Conservation (phyloP, 2,329 filamentous ascomycete species). For the Ascomycota sp. region DNA sequence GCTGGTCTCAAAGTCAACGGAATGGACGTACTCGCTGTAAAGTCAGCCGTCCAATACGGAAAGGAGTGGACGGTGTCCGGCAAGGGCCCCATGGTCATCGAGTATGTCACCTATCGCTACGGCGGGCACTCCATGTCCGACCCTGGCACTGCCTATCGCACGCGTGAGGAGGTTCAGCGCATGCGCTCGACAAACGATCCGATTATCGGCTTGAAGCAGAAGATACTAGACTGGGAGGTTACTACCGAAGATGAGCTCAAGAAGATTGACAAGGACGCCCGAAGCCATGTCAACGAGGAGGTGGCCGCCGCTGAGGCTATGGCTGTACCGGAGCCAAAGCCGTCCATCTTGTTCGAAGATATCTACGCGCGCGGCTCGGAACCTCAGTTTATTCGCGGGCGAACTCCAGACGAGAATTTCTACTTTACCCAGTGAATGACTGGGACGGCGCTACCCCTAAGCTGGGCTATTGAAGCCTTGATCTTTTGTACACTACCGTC, state of each 20-base stretch:
- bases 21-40: constrained; percentile 96
- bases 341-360: constrained; percentile 81
- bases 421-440: constrained; percentile 42
- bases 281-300: constrained; percentile 66
- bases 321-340: constrained; percentile 52
- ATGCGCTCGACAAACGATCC: constrained; percentile 98
- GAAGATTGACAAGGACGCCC: constrained; percentile 81
- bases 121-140: constrained; percentile 99
- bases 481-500: constrained; percentile 7
- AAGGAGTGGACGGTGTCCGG: constrained; percentile 66
- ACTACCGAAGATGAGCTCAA: constrained; percentile 89
- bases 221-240: constrained; percentile 88
- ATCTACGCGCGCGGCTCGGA: constrained; percentile 81
- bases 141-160: constrained; percentile 95
- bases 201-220: constrained; percentile 93
- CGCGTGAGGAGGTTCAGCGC: constrained; percentile 96
- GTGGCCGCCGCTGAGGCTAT: constrained; percentile 80
- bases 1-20: constrained; percentile 98
- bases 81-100: constrained; percentile 85
- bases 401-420: constrained; percentile 79
- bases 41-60: constrained; percentile 83
- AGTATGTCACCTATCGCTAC: constrained; percentile 98
- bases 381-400: constrained; percentile 68
- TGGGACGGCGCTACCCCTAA: too few species aligned
- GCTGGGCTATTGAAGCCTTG: constrained; percentile 6